phyloP scores from a whole-genome alignment of 73 alveolate genomes.

The Paramecium sonneborni region DNA sequence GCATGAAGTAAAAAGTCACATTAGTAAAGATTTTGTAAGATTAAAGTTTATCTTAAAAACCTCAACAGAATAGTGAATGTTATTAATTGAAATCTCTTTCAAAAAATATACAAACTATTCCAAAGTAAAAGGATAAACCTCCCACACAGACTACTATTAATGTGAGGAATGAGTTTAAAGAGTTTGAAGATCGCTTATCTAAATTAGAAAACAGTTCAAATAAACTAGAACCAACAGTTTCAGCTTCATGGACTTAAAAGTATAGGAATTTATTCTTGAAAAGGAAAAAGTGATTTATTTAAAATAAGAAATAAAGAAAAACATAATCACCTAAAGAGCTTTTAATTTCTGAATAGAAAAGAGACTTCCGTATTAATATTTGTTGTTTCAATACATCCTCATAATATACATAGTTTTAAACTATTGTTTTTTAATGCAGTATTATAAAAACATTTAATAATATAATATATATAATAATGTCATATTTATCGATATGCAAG shows the following conservation, averaged over 20 bases:
- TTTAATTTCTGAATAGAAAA: neutral
- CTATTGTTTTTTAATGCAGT: neutral
- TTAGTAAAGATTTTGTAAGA: neutral
- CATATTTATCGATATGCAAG: neutral
- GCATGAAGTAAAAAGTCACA: neutral
- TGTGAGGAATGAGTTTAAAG: neutral
- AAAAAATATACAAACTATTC: neutral
- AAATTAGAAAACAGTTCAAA: neutral
- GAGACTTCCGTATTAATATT: neutral
- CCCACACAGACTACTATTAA: neutral
- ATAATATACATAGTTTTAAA: neutral
- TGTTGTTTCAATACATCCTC: neutral
- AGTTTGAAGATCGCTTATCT: conserved; percentile 31
- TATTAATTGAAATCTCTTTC: neutral
- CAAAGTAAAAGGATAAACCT: neutral
- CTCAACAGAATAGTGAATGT: neutral
- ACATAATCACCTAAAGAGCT: neutral
- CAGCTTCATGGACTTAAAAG: neutral
- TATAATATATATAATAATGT: neutral
- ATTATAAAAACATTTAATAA: neutral
- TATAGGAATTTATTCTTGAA: neutral
- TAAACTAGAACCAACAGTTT: neutral
- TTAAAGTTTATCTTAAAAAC: neutral
- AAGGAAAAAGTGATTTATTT: conserved; percentile 26
- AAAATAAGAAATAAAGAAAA: neutral